These are phyloP conservation scores for Mycena floridula DNA, from an alignment of 768 basidiomycete genomes.

Conservation along the genomic window DNA sequence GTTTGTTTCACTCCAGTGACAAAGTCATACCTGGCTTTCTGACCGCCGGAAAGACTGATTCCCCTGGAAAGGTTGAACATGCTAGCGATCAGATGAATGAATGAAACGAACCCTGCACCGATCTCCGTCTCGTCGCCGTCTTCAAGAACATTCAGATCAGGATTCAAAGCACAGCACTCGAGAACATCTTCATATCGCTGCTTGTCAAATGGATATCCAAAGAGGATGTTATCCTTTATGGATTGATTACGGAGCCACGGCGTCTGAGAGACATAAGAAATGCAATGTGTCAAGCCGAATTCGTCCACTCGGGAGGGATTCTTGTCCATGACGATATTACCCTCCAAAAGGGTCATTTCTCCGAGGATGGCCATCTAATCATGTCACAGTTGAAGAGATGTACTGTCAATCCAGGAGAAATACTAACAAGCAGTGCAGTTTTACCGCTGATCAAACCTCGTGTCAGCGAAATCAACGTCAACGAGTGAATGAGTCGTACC, in stretches of 20 bases:
- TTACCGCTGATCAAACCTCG: conserved; percentile 47
- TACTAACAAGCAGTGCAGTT: conserved; percentile 63
- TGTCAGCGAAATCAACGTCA: background rate
- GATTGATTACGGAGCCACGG: conserved; percentile 69
- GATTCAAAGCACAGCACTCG: conserved; percentile 77
- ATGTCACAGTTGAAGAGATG: background rate
- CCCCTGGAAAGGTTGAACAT: conserved; percentile 51
- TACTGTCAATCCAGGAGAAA: background rate
- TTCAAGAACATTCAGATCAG: conserved; percentile 80
- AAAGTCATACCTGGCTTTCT: conserved; percentile 60
- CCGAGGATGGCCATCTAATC: conserved; percentile 63
- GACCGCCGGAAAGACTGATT: conserved; percentile 74
- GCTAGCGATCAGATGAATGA: too few species aligned
- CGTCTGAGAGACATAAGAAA: conserved; percentile 71
- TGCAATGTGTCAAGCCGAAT: conserved; percentile 51
- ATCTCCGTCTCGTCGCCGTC: conserved; percentile 86
- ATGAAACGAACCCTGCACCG: conserved; percentile 51
- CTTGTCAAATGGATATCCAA: conserved; percentile 67
- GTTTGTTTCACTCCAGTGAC: background rate
- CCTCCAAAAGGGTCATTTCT: conserved; percentile 54
- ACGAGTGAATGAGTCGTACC: background rate
- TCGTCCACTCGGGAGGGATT: conserved; percentile 52
- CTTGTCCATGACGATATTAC: conserved; percentile 62
- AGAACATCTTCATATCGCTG: conserved; percentile 70
- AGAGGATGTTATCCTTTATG: conserved; percentile 77